Conservation (phyloP, 2,329 filamentous ascomycete genomes). For the Aspergillus pseudoviridinutans region DNA sequence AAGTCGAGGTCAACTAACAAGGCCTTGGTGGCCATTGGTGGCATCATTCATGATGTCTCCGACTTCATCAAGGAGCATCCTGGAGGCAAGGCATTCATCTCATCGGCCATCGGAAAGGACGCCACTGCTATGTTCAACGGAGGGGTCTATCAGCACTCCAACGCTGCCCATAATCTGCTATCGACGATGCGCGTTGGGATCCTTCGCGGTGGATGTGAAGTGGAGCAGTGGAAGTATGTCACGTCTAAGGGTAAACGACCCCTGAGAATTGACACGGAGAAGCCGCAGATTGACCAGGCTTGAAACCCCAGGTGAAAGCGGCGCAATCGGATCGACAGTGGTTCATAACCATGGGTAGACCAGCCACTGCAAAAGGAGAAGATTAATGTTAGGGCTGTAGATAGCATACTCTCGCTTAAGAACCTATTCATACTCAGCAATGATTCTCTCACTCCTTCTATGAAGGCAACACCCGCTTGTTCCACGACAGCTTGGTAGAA, state of each 20-base stretch:
- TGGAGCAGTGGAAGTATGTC: not conserved
- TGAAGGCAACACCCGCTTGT: not conserved
- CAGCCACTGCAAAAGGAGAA: not conserved
- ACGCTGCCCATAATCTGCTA: slow-evolving; percentile 78
- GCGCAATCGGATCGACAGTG: not conserved
- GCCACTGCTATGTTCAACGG: slow-evolving; percentile 84
- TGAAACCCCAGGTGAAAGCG: not conserved
- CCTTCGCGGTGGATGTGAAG: not conserved
- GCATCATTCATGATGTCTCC: slow-evolving; percentile 75
- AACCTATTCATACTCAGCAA: not conserved
- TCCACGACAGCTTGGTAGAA: not conserved
- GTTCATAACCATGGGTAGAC: not conserved
- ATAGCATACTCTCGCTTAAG: not conserved
- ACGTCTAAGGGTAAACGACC: not conserved
- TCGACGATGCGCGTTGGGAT: slow-evolving; percentile 73
- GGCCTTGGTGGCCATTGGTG: slow-evolving; percentile 68
- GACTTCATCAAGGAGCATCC: slow-evolving; percentile 80
- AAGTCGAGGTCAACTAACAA: slow-evolving; percentile 61
- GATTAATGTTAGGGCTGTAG: not conserved
- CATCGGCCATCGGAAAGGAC: slow-evolving; percentile 74
- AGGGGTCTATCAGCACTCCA: slow-evolving; percentile 79
- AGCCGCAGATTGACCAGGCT: not conserved
- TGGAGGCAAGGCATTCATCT: slow-evolving; percentile 76
- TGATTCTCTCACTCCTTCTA: not conserved
- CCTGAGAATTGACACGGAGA: not conserved